Base-by-base conservation (phyloP, 2,329 filamentous ascomycete species). In the Exophiala oligosperma region DNA sequence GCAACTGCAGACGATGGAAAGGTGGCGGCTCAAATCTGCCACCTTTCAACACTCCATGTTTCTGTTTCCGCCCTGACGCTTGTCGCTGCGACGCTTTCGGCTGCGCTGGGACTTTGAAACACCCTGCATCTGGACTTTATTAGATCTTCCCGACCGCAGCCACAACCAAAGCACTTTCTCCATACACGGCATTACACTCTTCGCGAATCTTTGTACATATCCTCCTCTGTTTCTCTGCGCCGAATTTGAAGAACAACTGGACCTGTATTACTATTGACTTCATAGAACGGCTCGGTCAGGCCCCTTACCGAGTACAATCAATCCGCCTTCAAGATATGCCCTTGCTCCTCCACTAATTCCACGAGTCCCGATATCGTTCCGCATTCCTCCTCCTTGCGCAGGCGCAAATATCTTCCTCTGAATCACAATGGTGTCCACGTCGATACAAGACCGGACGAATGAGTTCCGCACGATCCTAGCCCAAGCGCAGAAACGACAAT, bases 361-460 rank as follows among this genome's bases (percentile, higher is more conserved):
- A 28, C 26, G 12, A 28, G 28, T n/a, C 9, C 24, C 12, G n/a
- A 26, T 11, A 11, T 17, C 5, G 8, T 48, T 48, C 40, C 5
- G 40, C 6, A 28, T 5, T 28, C 46, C 24, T 32, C 24, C 9
- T 43, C 12, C 9, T 14, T n/a, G 40, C 40, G 40, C 40, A 43
- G 40, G 40, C 40, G 40, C 40, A 43, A 21, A 43, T 9, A 43
- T 14, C 3, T 9, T 43, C n/a, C 2, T 28, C 21, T 32, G 21
- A 5, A 48, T 21, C 23, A 57, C 7, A 64, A 84, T 83, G 80
- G 76, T 80, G 59, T 77, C 79, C 47, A 74, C 79, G 54, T 93
- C 92, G 52, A 96, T 97, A 74, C 94, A 99, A 80, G 94, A 99
- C 79, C 91, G 94, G 71, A 99, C 94, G 57, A 84, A 86, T 71